Conservation (phyloP, 257 asterid genomes). For the Penstemon davidsonii region DNA sequence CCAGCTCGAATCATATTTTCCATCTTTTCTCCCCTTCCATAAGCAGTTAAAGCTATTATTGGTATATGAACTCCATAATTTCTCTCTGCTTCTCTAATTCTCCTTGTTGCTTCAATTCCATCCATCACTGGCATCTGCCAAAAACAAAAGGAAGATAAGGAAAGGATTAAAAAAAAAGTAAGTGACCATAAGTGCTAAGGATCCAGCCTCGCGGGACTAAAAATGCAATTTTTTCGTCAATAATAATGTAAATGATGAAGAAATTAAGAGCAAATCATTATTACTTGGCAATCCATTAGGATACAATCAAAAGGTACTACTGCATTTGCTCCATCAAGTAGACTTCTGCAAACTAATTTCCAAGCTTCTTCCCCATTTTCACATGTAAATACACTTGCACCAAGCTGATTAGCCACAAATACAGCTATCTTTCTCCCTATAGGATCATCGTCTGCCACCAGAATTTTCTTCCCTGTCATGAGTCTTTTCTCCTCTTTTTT, state of each 20-base stretch:
- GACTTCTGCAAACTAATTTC: slow-evolving; percentile 36
- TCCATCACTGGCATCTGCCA: slow-evolving; percentile 74
- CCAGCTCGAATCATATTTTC: slow-evolving; percentile 56
- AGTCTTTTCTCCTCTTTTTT: slow-evolving; percentile 30
- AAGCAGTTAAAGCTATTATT: slow-evolving; percentile 71
- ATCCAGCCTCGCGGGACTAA: too few relatives aligned
- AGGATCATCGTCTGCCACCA: slow-evolving; percentile 63
- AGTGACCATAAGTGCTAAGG: too few relatives aligned
- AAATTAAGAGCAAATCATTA: not conserved
- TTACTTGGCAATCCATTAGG: slow-evolving; percentile 87
- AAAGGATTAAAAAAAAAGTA: too few relatives aligned
- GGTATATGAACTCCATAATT: slow-evolving; percentile 45
- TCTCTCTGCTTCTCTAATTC: slow-evolving; percentile 60
- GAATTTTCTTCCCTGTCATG: slow-evolving; percentile 51
- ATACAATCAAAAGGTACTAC: slow-evolving; percentile 55
- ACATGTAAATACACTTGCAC: slow-evolving; percentile 45
- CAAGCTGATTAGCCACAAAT: slow-evolving; percentile 40
- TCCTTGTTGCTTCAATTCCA: slow-evolving; percentile 65
- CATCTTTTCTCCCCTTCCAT: slow-evolving; percentile 39
- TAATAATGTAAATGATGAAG: too few relatives aligned
- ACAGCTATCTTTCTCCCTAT: slow-evolving; percentile 42
- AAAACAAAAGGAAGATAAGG: not conserved
- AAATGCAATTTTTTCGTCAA: too few relatives aligned
- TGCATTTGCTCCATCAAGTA: slow-evolving; percentile 12
- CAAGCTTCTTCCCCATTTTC: slow-evolving; percentile 60